phyloP scores from a whole-genome alignment of 176 grass and related monocot species.

The Oryza longistaminata region DNA sequence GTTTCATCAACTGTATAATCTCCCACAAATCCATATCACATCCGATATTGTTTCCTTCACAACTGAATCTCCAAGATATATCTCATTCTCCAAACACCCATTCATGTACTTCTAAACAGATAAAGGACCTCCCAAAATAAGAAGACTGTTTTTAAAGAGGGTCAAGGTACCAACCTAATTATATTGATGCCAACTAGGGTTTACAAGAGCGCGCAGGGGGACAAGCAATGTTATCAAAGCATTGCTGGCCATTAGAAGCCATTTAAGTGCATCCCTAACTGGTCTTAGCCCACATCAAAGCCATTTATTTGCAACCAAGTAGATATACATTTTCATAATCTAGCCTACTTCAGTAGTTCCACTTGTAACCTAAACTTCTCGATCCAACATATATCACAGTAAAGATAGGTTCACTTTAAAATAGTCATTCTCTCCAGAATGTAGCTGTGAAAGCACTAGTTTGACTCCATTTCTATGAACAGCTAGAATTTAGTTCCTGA shows the following conservation, averaged over 20 bases:
- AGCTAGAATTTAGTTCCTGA: not conserved
- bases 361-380: not conserved
- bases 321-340: not conserved
- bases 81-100: conserved; percentile 8
- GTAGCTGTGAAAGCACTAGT: not conserved
- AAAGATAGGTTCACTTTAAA: not conserved
- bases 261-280: not conserved
- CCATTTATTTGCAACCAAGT: not conserved
- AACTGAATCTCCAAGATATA: not conserved
- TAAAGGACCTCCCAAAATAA: not conserved
- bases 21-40: not conserved
- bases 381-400: not conserved
- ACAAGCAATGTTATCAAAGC: not conserved
- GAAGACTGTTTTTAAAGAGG: not conserved
- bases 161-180: not conserved
- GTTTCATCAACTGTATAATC: not conserved
- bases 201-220: not conserved
- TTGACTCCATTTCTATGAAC: not conserved
- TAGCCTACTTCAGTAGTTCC: not conserved
- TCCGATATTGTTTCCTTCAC: not conserved
- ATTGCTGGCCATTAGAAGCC: not conserved
- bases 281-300: not conserved
- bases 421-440: not conserved
- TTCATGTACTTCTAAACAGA: too few species aligned
- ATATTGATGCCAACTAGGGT: not conserved